Evolutionary conservation across 2,329 filamentous ascomycete genomes (phyloP).

Genomic region (Penicillium sp.): DNA sequence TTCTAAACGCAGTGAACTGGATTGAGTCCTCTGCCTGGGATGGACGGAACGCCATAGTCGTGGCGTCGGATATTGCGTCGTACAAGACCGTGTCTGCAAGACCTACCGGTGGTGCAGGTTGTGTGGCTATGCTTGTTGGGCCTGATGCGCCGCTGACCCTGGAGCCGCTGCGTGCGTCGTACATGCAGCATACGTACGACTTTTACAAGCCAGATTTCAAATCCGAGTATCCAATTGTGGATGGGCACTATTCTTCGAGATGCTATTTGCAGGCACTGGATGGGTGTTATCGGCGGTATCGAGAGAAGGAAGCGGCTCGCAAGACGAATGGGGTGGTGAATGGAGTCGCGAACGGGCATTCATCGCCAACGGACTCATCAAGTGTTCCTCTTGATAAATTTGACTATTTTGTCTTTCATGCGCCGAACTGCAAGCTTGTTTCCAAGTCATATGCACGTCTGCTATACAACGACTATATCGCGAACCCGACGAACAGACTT

Average conservation of each 20-base stretch:
- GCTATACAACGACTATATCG: constrained; percentile 82
- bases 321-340: constrained; percentile 56
- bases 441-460: constrained; percentile 84
- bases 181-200: constrained; percentile 84
- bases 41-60: constrained; percentile 76
- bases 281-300: constrained; percentile 79
- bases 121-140: constrained; percentile 76
- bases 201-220: constrained; percentile 90
- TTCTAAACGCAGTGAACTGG: constrained; percentile 85
- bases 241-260: constrained; percentile 79
- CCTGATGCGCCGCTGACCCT: constrained; percentile 75
- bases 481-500: constrained; percentile 56
- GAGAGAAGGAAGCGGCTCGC: constrained; percentile 62
- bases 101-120: constrained; percentile 78
- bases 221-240: constrained; percentile 84
- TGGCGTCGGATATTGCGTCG: constrained; percentile 80
- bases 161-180: constrained; percentile 76
- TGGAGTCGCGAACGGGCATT: constrained; percentile 42
- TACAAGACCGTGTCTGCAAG: constrained; percentile 83
- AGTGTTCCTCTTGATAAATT: constrained; percentile 72
- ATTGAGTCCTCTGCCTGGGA: constrained; percentile 86
- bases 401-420: constrained; percentile 81
- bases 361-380: constrained; percentile 46
- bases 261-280: constrained; percentile 83
- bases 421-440: constrained; percentile 85